Evolutionary conservation across 192 early-diverging fungal genomes (phyloP).

Genomic region (Coemansia sp.): DNA sequence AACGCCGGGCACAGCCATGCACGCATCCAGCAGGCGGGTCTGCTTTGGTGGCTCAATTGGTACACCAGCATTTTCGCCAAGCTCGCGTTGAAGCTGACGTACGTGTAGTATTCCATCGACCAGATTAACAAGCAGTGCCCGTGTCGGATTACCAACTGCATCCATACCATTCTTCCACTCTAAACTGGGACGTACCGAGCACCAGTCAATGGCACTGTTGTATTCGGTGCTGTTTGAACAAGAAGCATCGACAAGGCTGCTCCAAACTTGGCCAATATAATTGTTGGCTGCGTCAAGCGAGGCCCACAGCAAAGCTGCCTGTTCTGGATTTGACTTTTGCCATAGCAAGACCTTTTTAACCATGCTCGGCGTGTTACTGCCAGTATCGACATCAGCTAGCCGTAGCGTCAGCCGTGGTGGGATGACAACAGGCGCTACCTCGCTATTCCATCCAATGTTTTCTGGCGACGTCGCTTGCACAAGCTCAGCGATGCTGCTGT

Average conservation of each 20-base stretch:
- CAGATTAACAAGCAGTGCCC: slow-evolving; percentile 59
- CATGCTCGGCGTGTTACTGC: slow-evolving; percentile 91
- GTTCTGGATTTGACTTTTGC: slow-evolving; percentile 68
- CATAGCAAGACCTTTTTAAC: slow-evolving; percentile 85
- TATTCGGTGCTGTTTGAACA: slow-evolving; percentile 23
- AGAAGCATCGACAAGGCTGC: slow-evolving; percentile 46
- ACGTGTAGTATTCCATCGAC: slow-evolving; percentile 43
- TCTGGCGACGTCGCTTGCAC: slow-evolving; percentile 34
- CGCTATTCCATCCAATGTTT: slow-evolving; percentile 66
- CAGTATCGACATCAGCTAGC: slow-evolving; percentile 91
- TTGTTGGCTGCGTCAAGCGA: slow-evolving; percentile 63
- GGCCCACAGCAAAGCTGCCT: slow-evolving; percentile 55
- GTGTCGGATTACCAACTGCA: neutral
- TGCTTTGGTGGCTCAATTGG: slow-evolving; percentile 91
- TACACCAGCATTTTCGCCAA: slow-evolving; percentile 72
- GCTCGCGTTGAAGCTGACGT: slow-evolving; percentile 67
- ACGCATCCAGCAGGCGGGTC: slow-evolving; percentile 82
- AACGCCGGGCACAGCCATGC: slow-evolving; percentile 75
- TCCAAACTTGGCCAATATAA: slow-evolving; percentile 59
- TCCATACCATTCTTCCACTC: slow-evolving; percentile 21
- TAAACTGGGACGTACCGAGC: slow-evolving; percentile 34
- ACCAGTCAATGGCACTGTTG: slow-evolving; percentile 51
- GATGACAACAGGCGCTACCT: slow-evolving; percentile 62
- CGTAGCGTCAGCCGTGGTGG: slow-evolving; percentile 73
- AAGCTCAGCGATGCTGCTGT: slow-evolving; percentile 15